A percentile compares a stretch with the other conserved stretches of the same genome.
phyloP scores from a whole-genome alignment of 345 rosid species.

The Erysimum cheiranthoides region DNA sequence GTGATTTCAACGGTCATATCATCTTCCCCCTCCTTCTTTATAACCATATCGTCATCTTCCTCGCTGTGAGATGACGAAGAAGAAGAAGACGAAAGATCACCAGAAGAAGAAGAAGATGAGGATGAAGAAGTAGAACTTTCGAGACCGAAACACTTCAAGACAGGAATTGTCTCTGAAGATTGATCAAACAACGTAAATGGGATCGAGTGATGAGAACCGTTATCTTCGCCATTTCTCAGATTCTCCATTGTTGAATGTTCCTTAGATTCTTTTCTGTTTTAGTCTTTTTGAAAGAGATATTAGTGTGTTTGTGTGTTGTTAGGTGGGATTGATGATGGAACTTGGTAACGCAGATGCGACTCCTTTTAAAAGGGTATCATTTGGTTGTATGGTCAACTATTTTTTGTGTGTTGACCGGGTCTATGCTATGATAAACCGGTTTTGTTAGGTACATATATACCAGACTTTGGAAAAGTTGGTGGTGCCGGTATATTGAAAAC shows the following conservation, averaged over 20 bases:
- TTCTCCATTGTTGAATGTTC: slow-evolving; percentile 23
- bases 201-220: slow-evolving; percentile 25
- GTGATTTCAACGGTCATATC: not conserved
- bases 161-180: slow-evolving; percentile 21
- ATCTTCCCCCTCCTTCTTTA: slow-evolving; percentile 6
- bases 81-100: slow-evolving; percentile 1
- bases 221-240: slow-evolving; percentile 25
- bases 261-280: not conserved
- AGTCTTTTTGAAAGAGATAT: not conserved
- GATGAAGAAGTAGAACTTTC: not conserved
- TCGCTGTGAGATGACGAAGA: slow-evolving; percentile 20
- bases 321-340: slow-evolving; percentile 39
- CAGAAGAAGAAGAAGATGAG: not conserved
- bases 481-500: slow-evolving; percentile 16
- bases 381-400: slow-evolving; percentile 27
- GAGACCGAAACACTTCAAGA: slow-evolving; percentile 35
- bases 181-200: slow-evolving; percentile 24
- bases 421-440: slow-evolving; percentile 21
- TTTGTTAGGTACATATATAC: slow-evolving; percentile 8
- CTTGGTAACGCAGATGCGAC: slow-evolving; percentile 21
- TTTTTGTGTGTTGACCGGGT: slow-evolving; percentile 29
- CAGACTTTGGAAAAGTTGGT: slow-evolving; percentile 5
- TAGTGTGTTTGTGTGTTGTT: slow-evolving; percentile 19
- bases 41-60: slow-evolving; percentile 12
- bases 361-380: slow-evolving; percentile 31